phyloP scores from a whole-genome alignment of 352 stramenopile genomes.

The Phytophthora syringae region DNA sequence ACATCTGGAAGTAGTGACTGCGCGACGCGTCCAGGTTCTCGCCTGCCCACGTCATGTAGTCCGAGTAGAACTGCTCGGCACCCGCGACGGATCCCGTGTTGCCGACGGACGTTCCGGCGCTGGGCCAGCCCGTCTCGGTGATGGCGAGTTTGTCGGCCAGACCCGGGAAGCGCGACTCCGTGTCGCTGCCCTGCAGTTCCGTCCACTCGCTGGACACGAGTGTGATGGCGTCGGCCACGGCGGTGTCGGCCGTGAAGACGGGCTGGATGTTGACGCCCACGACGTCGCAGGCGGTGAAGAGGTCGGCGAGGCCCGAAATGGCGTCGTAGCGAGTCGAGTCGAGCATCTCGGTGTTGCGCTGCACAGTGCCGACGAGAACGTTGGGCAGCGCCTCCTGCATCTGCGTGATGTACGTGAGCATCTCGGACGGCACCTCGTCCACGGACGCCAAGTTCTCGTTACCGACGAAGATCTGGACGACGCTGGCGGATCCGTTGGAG shows the following conservation, averaged over 20 bases:
- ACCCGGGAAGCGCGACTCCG: constrained; percentile 45
- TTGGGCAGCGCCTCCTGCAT: constrained; percentile 43
- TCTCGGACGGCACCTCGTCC: constrained; percentile 39
- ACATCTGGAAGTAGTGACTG: constrained; percentile 72
- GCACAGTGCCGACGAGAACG: constrained; percentile 48
- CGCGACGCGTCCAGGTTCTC: constrained; percentile 38
- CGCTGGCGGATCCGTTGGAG: constrained; percentile 37
- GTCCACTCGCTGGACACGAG: constrained; percentile 54
- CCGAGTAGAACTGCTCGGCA: constrained; percentile 48
- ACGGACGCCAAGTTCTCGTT: constrained; percentile 61
- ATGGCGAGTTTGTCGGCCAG: constrained; percentile 58
- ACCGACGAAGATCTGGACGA: constrained; percentile 65
- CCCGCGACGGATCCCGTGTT: constrained; percentile 51
- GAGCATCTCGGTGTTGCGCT: constrained; percentile 60
- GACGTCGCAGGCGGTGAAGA: constrained; percentile 62
- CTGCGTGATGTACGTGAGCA: constrained; percentile 50
- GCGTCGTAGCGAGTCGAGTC: constrained; percentile 43
- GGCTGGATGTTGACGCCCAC: constrained; percentile 80
- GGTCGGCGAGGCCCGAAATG: constrained; percentile 42
- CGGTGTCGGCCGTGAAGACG: constrained; percentile 53
- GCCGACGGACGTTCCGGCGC: constrained; percentile 39
- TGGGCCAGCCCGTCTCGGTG: constrained; percentile 73
- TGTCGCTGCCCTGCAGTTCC: constrained; percentile 38
- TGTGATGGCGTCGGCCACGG: constrained; percentile 46
- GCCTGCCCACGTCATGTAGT: constrained; percentile 42